phyloP scores from a whole-genome alignment of 768 basidiomycete species.

The Candolleomyces aberdarensis region DNA sequence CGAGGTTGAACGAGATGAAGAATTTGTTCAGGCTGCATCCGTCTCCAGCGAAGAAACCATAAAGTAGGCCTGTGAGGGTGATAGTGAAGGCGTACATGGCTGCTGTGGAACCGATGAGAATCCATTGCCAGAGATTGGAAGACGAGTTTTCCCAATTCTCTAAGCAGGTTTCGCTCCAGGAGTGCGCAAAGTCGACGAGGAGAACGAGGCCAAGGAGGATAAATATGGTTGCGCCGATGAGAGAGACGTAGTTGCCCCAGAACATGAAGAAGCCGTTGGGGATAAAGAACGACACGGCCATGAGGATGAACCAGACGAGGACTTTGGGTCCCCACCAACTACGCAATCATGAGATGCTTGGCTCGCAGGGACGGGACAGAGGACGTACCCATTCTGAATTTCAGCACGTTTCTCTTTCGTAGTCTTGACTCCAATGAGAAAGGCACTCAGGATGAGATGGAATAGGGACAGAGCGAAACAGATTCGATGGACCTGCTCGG shows the following conservation, averaged over 20 bases:
- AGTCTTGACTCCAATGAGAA: constrained; percentile 83
- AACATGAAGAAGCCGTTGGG: constrained; percentile 98
- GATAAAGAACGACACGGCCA: constrained; percentile 86
- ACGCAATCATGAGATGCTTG: constrained; percentile 5
- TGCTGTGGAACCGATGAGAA: constrained; percentile 91
- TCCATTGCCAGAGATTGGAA: constrained; percentile 94
- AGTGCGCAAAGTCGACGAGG: constrained; percentile 97
- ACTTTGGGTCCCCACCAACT: constrained; percentile 99
- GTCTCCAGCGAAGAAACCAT: constrained; percentile 84
- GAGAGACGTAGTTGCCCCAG: constrained; percentile 91
- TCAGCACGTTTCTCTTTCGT: constrained; percentile 92
- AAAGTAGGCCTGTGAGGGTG: constrained; percentile 84
- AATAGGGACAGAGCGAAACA: constrained; percentile 93
- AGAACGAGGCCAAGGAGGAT: constrained; percentile 97
- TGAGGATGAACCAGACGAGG: constrained; percentile 81
- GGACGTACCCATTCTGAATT: constrained; percentile 88
- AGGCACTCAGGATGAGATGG: constrained; percentile 75
- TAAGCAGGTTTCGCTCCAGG: constrained; percentile 96
- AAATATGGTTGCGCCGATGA: constrained; percentile 91
- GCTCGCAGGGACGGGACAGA: background rate
- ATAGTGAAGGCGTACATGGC: constrained; percentile 82
- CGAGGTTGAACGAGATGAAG: constrained; percentile 94
- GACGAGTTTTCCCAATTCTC: constrained; percentile 88
- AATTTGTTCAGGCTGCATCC: constrained; percentile 93
- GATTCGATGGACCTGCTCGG: constrained; percentile 80